Conservation (phyloP, 2,329 filamentous ascomycete genomes). For the Pseudogymnoascus sp. region DNA sequence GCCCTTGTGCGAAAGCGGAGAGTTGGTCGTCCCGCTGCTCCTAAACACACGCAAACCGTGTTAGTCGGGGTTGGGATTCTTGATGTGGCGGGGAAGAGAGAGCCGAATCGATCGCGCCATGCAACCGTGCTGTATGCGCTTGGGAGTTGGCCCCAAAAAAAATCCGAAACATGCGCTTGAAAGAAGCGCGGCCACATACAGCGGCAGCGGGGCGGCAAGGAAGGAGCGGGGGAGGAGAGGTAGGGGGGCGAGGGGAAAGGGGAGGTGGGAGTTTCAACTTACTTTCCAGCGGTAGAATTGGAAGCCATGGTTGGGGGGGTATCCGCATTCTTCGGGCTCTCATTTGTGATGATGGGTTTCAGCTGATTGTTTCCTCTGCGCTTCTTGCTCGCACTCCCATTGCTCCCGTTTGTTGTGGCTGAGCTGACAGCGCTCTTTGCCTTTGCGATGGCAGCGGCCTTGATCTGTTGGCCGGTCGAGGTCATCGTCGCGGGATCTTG, state of each 20-base stretch:
- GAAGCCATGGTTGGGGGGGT: conserved; percentile 23
- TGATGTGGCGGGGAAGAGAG: neutral
- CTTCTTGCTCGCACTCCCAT: conserved; percentile 48
- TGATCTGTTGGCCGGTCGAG: conserved; percentile 24
- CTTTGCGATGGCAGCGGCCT: conserved; percentile 45
- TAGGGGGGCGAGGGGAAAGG: conserved; percentile 21
- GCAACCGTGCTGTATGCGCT: conserved; percentile 20
- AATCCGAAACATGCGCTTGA: conserved; percentile 18
- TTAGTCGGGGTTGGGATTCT: conserved; percentile 23
- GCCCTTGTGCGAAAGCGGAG: conserved; percentile 19
- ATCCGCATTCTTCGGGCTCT: conserved; percentile 33
- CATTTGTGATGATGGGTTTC: conserved; percentile 53
- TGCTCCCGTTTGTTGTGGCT: conserved; percentile 25
- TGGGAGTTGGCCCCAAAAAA: conserved; percentile 26
- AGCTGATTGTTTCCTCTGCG: conserved; percentile 45
- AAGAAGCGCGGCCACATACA: neutral
- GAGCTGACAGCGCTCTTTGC: conserved; percentile 47
- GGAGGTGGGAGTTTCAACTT: conserved; percentile 21
- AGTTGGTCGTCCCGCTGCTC: conserved; percentile 21
- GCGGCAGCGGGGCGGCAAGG: conserved; percentile 10
- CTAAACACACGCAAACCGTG: conserved; percentile 29
- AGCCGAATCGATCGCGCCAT: conserved; percentile 10
- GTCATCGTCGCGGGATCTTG: conserved; percentile 22
- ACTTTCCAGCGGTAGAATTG: conserved; percentile 29
- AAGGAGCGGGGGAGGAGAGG: conserved; percentile 10